These are phyloP conservation scores for Aspergillus bridgeri DNA, from an alignment of 495 filamentous ascomycete genomes.

Conservation along the genomic window DNA sequence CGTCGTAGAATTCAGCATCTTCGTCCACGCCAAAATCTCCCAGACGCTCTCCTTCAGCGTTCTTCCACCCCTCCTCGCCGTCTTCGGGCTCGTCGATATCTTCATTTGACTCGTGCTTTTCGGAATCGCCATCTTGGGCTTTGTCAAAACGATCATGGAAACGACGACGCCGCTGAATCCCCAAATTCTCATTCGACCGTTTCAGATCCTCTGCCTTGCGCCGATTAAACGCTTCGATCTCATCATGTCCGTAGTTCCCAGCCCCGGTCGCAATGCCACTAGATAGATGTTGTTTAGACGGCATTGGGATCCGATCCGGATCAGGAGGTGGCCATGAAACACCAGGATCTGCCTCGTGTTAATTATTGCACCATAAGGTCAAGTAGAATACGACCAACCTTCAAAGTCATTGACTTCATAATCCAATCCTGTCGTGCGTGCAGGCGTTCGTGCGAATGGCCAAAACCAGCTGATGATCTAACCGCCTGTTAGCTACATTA, in stretches of 20 bases:
- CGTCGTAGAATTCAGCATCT: constrained; percentile 70
- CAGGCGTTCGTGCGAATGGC: constrained; percentile 55
- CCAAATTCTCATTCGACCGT: constrained; percentile 27
- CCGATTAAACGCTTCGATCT: constrained; percentile 53
- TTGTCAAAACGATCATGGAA: constrained; percentile 51
- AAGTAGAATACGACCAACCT: constrained; percentile 40
- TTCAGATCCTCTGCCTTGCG: constrained; percentile 54
- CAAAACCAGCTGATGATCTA: constrained; percentile 60
- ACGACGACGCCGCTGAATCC: constrained; percentile 44
- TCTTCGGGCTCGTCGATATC: constrained; percentile 32
- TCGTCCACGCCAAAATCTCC: constrained; percentile 90
- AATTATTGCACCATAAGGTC: background rate
- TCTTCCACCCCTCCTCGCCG: constrained; percentile 70
- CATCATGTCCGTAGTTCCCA: constrained; percentile 39
- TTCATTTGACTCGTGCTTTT: constrained; percentile 16
- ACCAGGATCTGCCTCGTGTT: constrained; percentile 37
- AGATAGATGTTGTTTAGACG: constrained; percentile 24
- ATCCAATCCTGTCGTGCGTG: constrained; percentile 55
- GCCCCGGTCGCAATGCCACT: constrained; percentile 32
- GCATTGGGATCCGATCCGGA: constrained; percentile 70
- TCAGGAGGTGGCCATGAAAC: constrained; percentile 85
- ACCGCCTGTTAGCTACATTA: background rate
- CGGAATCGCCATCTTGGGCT: constrained; percentile 28
- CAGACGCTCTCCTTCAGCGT: constrained; percentile 80
- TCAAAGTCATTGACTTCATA: constrained; percentile 90